Percentiles rank a stretch among this genome's conserved stretches.
Conservation (phyloP, 2,329 filamentous ascomycete genomes). For the Sphaerulina musiva region DNA sequence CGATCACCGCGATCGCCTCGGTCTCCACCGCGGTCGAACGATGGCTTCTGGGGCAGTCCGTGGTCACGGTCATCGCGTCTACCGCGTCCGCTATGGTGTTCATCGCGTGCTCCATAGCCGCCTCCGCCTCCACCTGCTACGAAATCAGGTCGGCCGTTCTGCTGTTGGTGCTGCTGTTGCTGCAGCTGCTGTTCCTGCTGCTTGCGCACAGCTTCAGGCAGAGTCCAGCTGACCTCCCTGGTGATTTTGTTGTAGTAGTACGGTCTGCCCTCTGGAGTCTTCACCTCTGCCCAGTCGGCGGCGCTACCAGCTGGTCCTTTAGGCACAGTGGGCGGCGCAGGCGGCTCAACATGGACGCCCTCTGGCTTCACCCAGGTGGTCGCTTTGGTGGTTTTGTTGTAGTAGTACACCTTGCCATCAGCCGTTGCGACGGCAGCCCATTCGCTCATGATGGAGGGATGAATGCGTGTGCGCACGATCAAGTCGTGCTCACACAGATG, state of each 20-base stretch:
- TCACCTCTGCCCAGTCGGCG: constrained; percentile 76
- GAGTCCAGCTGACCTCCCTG: constrained; percentile 89
- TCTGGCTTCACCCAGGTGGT: constrained; percentile 94
- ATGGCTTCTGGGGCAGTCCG: constrained; percentile 38
- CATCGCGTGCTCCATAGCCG: constrained; percentile 25
- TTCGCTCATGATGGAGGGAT: constrained; percentile 21
- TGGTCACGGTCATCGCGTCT: constrained; percentile 34
- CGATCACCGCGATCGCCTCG: constrained; percentile 22
- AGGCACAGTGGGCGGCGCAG: constrained; percentile 59
- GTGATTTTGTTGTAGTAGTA: constrained; percentile 93
- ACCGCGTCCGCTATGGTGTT: constrained; percentile 14
- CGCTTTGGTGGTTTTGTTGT: constrained; percentile 74
- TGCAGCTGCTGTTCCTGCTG: constrained; percentile 16
- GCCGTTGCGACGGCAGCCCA: constrained; percentile 27
- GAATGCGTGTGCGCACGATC: background rate
- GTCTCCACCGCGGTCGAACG: constrained; percentile 26
- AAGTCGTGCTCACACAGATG: background rate
- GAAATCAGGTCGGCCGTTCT: constrained; percentile 39
- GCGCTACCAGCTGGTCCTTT: constrained; percentile 55
- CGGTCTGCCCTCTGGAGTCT: constrained; percentile 74
- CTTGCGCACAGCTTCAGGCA: constrained; percentile 50
- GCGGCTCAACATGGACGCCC: constrained; percentile 44
- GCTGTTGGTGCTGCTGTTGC: constrained; percentile 21
- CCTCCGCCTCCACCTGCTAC: constrained; percentile 46
- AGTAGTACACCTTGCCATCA: constrained; percentile 76